Evolutionary conservation across 352 stramenopile species (phyloP).

Genomic region (Aphanomyces astaci): DNA sequence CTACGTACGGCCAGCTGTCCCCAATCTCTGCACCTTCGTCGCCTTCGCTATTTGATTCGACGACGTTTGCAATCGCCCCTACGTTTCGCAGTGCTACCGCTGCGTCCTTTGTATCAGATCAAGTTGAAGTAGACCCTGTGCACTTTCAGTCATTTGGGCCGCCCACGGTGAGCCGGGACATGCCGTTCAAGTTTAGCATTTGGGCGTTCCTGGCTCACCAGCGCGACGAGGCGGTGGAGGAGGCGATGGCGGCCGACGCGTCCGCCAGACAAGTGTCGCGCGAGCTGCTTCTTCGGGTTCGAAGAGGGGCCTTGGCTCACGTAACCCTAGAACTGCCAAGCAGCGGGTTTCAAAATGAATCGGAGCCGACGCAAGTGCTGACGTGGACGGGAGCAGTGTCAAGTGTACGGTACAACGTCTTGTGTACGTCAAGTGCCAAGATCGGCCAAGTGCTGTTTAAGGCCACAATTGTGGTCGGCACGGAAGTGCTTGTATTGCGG

Average conservation of each 20-base stretch:
- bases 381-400: constrained; percentile 63
- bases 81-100: neutral
- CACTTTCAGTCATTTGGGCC: constrained; percentile 75
- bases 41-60: neutral
- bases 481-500: constrained; percentile 55
- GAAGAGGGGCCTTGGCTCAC: constrained; percentile 65
- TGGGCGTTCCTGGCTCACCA: constrained; percentile 73
- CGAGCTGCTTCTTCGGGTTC: constrained; percentile 56
- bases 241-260: constrained; percentile 36
- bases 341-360: constrained; percentile 45
- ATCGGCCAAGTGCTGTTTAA: constrained; percentile 66
- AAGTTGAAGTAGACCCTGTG: constrained; percentile 38
- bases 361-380: constrained; percentile 61
- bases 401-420: constrained; percentile 52
- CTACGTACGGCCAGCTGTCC: constrained; percentile 7
- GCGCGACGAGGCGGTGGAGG: constrained; percentile 53
- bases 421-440: constrained; percentile 43
- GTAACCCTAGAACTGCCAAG: constrained; percentile 54
- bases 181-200: constrained; percentile 59
- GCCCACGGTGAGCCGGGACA: constrained; percentile 42
- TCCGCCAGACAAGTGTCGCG: constrained; percentile 40
- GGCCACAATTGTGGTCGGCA: constrained; percentile 58
- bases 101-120: neutral
- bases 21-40: neutral
- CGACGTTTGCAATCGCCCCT: neutral